Evolutionary conservation across 257 asterid species (phyloP), one percentile per base, ranked within the genome.

Genomic region (Paulownia fortunei): DNA sequence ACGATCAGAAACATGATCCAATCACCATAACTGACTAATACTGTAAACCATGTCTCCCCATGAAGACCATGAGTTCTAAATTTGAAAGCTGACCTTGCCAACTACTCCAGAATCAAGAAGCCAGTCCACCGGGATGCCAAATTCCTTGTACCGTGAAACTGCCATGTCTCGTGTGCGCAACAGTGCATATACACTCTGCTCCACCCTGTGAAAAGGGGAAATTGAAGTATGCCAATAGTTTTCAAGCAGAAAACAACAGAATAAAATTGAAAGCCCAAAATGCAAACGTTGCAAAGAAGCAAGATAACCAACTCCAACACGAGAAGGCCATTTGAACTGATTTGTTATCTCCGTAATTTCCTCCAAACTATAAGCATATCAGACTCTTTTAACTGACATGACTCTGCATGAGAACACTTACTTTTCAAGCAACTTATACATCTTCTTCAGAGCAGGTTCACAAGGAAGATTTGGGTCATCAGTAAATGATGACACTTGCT

Each of bases 351-450:
- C 21, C 58, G 19, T 0, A 3, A 1, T 2, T 64, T 34, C 13
- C 13, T 15, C 70, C 7, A 66, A n/a, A 32, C 19, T 46, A 59
- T 46, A 27, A 67, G 52, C 44, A 41, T 60, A 10, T 32, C 44
- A 1, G n/a, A 70, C 47, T 47, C 39, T 46, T 60, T 56, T 23
- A 49, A 71, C 46, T 13, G 16, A 58, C 10, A 27, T 39, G 44
- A 55, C 30, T 62, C 58, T 73, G 58, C 64, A 42, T 46, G 75
- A 60, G 79, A 49, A 64, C 16, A 78, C 99, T 90, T 92, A 95
- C 99, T 93, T 93, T 81, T 96, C 99, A 15, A 96, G 99, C 87
- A 96, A 83, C 81, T 91, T 93, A 80, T 92, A 90, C 99, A 96
- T 93, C 93, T 91, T 91, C 86, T 90, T 89, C 23, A 96, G 84